Conservation (phyloP, 2,329 filamentous ascomycete species). For the Cytospora schulzeri region DNA sequence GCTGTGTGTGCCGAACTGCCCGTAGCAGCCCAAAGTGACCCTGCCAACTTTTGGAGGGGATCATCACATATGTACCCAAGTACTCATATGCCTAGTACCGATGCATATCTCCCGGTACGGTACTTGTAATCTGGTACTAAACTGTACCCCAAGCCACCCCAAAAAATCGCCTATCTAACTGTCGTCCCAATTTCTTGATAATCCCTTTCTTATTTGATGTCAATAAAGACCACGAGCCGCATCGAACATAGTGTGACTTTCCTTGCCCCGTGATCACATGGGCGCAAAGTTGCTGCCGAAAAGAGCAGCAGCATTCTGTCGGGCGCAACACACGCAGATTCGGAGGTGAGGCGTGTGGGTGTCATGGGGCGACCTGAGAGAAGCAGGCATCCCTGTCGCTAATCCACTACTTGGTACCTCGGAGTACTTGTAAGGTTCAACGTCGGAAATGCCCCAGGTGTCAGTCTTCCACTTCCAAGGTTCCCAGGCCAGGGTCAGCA, state of each 20-base stretch:
- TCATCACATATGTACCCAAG: neutral
- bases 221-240: neutral
- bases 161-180: neutral
- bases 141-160: neutral
- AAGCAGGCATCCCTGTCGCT: slow-evolving; percentile 14
- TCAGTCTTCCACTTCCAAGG: neutral
- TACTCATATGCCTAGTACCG: neutral
- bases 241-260: neutral
- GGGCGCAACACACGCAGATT: slow-evolving; percentile 1
- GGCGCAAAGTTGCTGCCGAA: neutral
- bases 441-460: slow-evolving; percentile 1
- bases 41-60: neutral
- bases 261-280: neutral
- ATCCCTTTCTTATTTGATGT: neutral
- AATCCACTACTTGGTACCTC: slow-evolving; percentile 11
- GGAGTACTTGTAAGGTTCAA: slow-evolving; percentile 5
- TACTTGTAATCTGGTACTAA: neutral
- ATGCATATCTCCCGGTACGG: neutral
- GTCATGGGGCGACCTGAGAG: slow-evolving; percentile 19
- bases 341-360: slow-evolving; percentile 22
- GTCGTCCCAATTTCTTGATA: neutral
- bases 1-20: neutral
- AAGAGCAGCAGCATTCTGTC: neutral
- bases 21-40: slow-evolving; percentile 1
- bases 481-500: neutral